Conservation (phyloP, 2,329 filamentous ascomycete species). For the Beauveria pseudobassiana region DNA sequence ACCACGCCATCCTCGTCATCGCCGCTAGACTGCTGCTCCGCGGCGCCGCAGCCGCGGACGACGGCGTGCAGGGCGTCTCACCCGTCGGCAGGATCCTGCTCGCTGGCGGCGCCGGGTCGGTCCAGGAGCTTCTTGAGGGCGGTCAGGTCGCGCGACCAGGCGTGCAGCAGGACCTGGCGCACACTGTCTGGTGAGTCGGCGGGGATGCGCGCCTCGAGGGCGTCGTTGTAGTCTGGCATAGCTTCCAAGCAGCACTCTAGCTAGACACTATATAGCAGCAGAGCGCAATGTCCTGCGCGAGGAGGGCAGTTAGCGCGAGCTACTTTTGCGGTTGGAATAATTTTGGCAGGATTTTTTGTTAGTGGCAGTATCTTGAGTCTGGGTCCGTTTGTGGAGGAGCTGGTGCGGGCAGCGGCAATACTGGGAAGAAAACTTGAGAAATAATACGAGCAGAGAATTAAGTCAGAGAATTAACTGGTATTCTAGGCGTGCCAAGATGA, state of each 20-base stretch:
- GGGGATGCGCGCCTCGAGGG: slow-evolving; percentile 45
- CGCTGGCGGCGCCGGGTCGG: slow-evolving; percentile 57
- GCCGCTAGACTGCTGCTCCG: background rate
- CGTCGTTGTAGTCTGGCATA: slow-evolving; percentile 37
- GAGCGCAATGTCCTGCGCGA: background rate
- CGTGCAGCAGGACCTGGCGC: slow-evolving; percentile 44
- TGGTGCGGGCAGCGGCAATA: slow-evolving; percentile 9
- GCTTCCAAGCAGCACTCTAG: background rate
- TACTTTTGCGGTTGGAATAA: background rate
- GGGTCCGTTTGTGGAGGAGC: background rate
- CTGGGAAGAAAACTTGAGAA: background rate
- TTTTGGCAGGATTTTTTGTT: background rate
- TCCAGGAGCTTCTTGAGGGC: slow-evolving; percentile 63
- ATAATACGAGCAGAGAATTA: background rate
- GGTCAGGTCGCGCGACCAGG: slow-evolving; percentile 54
- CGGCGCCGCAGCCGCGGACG: slow-evolving; percentile 62
- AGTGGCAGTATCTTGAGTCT: background rate
- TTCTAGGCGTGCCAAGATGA: too few relatives aligned
- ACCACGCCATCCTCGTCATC: slow-evolving; percentile 35
- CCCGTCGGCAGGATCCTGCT: slow-evolving; percentile 80
- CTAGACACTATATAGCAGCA: background rate
- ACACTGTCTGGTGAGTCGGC: slow-evolving; percentile 42
- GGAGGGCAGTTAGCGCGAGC: background rate
- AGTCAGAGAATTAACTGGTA: background rate
- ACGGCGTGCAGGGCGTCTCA: slow-evolving; percentile 86